These are phyloP conservation scores for Cryptosporidium ubiquitum DNA, from an alignment of 169 alveolate species.

Conservation along the genomic window DNA sequence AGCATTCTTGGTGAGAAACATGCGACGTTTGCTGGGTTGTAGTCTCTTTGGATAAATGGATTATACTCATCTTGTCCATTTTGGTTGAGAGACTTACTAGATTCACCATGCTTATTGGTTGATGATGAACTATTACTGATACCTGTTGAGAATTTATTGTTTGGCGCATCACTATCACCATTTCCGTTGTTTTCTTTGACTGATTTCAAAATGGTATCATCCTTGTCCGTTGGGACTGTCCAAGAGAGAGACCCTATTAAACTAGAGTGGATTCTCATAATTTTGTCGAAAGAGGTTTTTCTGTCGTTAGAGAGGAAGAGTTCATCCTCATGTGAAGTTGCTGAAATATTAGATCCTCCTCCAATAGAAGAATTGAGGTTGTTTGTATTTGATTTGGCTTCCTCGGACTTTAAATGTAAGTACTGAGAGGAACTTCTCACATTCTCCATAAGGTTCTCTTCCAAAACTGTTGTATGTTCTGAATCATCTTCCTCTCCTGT, in stretches of 20 bases:
- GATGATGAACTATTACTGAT: slow-evolving; percentile 1
- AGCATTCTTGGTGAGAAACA: slow-evolving; percentile 74
- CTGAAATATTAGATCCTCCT: not conserved
- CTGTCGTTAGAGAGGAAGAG: slow-evolving; percentile 32
- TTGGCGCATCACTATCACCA: not conserved
- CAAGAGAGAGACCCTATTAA: slow-evolving; percentile 62
- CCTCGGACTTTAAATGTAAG: not conserved
- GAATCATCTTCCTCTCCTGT: slow-evolving; percentile 7
- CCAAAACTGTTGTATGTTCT: not conserved
- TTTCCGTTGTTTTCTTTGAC: not conserved
- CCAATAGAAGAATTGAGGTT: not conserved
- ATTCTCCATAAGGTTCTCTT: not conserved
- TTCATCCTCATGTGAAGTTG: slow-evolving; percentile 39
- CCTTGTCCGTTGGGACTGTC: slow-evolving; percentile 51
- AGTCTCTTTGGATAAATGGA: slow-evolving; percentile 65
- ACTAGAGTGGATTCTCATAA: slow-evolving; percentile 57
- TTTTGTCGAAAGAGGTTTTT: slow-evolving; percentile 67
- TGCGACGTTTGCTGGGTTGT: slow-evolving; percentile 47
- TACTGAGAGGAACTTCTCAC: not conserved
- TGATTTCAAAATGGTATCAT: slow-evolving; percentile 37
- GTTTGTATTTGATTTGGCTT: not conserved
- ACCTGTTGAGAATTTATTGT: not conserved
- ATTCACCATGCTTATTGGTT: not conserved
- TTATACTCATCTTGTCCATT: slow-evolving; percentile 29
- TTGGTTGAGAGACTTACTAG: not conserved